phyloP scores from a whole-genome alignment of 2,329 filamentous ascomycete species.

The Apiospora rasikravindrae region DNA sequence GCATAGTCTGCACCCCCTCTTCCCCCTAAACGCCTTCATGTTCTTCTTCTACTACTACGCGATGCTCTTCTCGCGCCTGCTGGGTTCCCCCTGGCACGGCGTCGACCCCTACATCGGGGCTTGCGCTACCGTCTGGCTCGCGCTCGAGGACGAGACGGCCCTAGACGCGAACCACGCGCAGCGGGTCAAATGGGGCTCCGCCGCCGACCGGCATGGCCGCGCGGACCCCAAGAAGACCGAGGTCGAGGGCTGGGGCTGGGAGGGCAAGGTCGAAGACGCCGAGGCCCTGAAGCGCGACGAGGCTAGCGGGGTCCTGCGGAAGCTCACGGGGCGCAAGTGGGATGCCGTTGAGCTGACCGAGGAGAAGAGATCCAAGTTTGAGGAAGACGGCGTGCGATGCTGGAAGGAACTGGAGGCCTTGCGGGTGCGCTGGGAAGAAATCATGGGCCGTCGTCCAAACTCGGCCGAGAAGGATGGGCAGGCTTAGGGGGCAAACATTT shows the following conservation, averaged over 20 bases:
- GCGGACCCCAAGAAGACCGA: conserved; percentile 76
- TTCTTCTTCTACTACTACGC: conserved; percentile 70
- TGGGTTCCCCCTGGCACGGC: conserved; percentile 89
- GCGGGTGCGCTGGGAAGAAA: conserved; percentile 68
- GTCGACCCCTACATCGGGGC: conserved; percentile 79
- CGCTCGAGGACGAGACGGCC: conserved; percentile 67
- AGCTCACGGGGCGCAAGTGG: conserved; percentile 62
- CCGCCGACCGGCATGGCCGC: conserved; percentile 62
- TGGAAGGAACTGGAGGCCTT: conserved; percentile 78
- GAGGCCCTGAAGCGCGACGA: conserved; percentile 47
- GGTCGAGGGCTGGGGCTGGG: conserved; percentile 84
- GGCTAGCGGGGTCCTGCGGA: conserved; percentile 55
- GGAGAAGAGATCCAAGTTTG: conserved; percentile 66
- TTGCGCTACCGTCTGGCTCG: conserved; percentile 77
- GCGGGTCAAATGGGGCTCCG: conserved; percentile 83
- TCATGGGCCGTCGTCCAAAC: conserved; percentile 28
- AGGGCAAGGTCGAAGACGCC: conserved; percentile 60
- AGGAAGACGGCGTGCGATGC: conserved; percentile 62
- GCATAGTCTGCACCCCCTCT: conserved; percentile 84
- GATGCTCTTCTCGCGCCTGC: conserved; percentile 74
- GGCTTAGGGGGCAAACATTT: background rate
- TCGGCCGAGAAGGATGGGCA: background rate
- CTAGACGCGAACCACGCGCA: conserved; percentile 62
- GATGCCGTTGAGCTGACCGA: conserved; percentile 63
- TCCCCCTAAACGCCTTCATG: conserved; percentile 74